Evolutionary conservation across 371 early-diverging fungal genomes (phyloP), one percentile per base, ranked within the genome.

Genomic region (Mucor irregularis): DNA sequence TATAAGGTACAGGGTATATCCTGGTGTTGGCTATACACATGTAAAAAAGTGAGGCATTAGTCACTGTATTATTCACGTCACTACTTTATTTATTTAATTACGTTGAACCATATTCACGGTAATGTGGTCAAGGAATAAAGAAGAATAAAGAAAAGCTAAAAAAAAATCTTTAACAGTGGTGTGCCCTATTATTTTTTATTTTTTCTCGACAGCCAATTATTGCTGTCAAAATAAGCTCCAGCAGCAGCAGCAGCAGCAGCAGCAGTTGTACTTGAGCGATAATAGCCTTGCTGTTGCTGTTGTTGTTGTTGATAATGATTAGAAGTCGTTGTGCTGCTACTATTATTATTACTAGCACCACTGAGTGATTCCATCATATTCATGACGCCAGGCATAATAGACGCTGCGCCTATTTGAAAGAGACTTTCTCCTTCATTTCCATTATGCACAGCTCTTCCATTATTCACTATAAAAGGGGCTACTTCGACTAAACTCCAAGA

Each of bases 401-500:
- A 61, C 4, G 74, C 68, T 11, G 53, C 59, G 0, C 68, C 71
- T 3, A 66, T 37, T 46, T 74, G 69, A 56, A 74, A 66, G 33
- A 68, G 49, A 47, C 62, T 64, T 17, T 74, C 74, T 9, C 62
- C 44, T 17, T 53, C 59, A 40, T 59, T 50, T 17, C 59, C 59
- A 40, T 59, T 45, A 47, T 56, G 43, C 14, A 40, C 54, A 38
- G 62, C 54, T 47, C 83, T 82, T 46, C 60, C 40, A n/a, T 58
- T n/a, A n/a, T n/a, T 66, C 11, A 34, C 11, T 11, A 14, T 52
- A 3, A 71, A 70, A 16, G 77, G 73, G 47, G 73, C 67, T n/a
- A 73, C 73, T 46, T 77, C 78, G n/a, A 77, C 74, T 22, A 77
- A 17, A 49, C 74, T 77, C 78, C 78, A 77, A 21, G 68, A 61